Percentiles rank a stretch among this genome's conserved stretches.
Evolutionary conservation across 202 grass and related monocot species (phyloP).

Genomic region (Dendrocalamus latiflorus): DNA sequence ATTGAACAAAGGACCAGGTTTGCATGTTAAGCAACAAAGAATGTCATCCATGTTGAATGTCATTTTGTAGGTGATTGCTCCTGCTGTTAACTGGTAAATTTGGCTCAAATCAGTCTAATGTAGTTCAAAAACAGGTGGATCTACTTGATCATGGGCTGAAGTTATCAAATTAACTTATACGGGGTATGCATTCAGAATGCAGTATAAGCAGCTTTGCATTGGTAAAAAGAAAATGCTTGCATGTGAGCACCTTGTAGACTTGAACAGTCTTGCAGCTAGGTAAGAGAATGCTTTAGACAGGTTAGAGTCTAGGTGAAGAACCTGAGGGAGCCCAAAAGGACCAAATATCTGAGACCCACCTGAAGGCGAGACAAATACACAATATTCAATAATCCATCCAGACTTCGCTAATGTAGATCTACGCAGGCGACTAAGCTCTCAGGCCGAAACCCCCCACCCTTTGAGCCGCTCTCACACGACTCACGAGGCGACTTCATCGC

Average conservation of each 20-base stretch:
- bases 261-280: not conserved
- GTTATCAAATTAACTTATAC: not conserved
- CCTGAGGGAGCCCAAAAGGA: not conserved
- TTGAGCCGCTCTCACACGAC: no score
- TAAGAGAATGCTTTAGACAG: not conserved
- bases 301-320: not conserved
- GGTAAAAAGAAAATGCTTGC: not conserved
- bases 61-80: not conserved
- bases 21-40: conserved; percentile 20
- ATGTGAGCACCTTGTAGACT: not conserved
- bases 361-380: no score
- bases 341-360: no score
- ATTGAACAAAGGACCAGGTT: conserved; percentile 26
- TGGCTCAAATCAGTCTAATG: not conserved
- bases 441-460: no score
- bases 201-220: not conserved
- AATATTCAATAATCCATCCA: not conserved
- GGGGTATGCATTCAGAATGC: not conserved
- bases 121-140: not conserved
- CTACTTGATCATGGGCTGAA: not conserved
- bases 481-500: no score
- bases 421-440: no score
- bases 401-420: not conserved
- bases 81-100: not conserved
- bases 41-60: not conserved